phyloP scores from a whole-genome alignment of 1,139 yeast genomes.

The Geotrichum bryndzae region DNA sequence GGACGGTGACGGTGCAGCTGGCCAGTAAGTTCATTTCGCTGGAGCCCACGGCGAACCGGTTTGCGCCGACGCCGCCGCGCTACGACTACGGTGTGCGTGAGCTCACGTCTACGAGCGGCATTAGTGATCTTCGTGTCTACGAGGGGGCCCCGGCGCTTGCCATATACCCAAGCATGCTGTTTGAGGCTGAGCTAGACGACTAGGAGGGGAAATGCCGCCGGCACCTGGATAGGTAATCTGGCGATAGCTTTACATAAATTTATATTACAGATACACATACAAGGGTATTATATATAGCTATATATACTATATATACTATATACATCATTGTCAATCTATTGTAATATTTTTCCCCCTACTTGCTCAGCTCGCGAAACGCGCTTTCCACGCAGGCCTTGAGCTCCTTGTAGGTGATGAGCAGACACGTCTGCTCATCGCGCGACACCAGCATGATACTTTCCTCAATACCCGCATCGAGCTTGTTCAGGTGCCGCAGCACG shows the following conservation, averaged over 20 bases:
- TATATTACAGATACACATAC: too few species aligned
- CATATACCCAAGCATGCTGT: slow-evolving; percentile 3
- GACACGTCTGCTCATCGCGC: slow-evolving; percentile 74
- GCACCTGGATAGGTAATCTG: neutral
- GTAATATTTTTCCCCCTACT: neutral
- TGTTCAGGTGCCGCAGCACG: slow-evolving; percentile 72
- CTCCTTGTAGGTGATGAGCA: slow-evolving; percentile 73
- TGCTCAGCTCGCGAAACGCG: slow-evolving; percentile 54
- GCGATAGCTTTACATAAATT: too few species aligned
- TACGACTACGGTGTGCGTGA: slow-evolving; percentile 5
- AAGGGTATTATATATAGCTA: too few species aligned
- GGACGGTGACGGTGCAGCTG: slow-evolving; percentile 1
- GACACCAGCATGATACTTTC: slow-evolving; percentile 76
- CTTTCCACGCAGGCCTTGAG: slow-evolving; percentile 67
- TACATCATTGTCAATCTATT: neutral
- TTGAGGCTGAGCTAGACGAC: slow-evolving; percentile 2
- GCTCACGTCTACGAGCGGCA: neutral
- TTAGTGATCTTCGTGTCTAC: neutral
- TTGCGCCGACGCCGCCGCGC: neutral
- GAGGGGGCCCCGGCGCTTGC: slow-evolving; percentile 1
- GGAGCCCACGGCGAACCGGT: slow-evolving; percentile 5
- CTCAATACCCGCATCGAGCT: slow-evolving; percentile 86
- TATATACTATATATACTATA: neutral
- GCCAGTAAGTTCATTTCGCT: slow-evolving; percentile 7
- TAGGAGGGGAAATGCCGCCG: neutral